phyloP scores from a whole-genome alignment of 176 grass and related monocot species.

The Oryza coarctata region DNA sequence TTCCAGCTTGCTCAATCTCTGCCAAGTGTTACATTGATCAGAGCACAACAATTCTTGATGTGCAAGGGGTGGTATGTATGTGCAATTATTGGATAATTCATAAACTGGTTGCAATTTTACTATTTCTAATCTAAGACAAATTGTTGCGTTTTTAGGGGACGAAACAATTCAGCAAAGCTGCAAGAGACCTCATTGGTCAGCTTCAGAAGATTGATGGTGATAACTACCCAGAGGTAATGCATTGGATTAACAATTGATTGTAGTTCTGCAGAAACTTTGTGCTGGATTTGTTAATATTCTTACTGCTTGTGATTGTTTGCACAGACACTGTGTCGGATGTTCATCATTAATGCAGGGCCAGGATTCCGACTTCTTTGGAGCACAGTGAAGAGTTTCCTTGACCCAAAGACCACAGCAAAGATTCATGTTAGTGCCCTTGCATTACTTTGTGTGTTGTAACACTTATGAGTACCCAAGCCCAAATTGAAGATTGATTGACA shows the following conservation, averaged over 20 bases:
- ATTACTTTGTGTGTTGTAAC: conserved; percentile 18
- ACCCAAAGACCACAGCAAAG: conserved; percentile 97
- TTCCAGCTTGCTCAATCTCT: conserved; percentile 90
- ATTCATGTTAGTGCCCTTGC: conserved; percentile 59
- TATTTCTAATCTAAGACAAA: not conserved
- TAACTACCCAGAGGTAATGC: conserved; percentile 90
- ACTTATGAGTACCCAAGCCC: not conserved
- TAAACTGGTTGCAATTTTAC: conserved; percentile 2
- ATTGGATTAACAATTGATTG: not conserved
- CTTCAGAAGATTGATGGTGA: conserved; percentile 96
- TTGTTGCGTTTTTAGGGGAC: conserved; percentile 55
- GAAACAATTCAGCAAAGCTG: conserved; percentile 95
- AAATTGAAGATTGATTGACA: conserved; percentile 17
- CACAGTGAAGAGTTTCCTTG: conserved; percentile 94
- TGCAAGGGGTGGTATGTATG: conserved; percentile 87
- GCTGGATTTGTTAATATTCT: not conserved
- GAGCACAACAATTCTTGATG: conserved; percentile 98
- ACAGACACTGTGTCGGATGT: conserved; percentile 91
- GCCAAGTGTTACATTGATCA: conserved; percentile 90
- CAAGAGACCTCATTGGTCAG: conserved; percentile 78
- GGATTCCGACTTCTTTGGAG: conserved; percentile 92
- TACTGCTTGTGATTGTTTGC: conserved; percentile 15
- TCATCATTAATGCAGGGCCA: conserved; percentile 97
- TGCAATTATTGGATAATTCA: not conserved
- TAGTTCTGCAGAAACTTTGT: not conserved